Percentiles rank a stretch among this genome's conserved stretches.
These are phyloP conservation scores for Ogataea kodamae DNA, from an alignment of 805 yeast species.

Conservation along the genomic window DNA sequence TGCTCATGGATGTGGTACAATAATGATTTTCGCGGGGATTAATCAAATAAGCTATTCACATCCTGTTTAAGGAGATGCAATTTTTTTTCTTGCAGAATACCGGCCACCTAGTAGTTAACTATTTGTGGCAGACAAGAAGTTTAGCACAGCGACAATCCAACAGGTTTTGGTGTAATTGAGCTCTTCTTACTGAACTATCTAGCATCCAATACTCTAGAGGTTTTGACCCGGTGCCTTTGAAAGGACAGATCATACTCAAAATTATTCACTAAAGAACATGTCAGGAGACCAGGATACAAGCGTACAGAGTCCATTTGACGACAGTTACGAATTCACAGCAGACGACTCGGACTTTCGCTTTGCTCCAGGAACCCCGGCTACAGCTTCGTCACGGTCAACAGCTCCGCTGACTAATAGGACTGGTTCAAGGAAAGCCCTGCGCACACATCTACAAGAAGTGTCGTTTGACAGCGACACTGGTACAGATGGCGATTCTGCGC, in stretches of 20 bases:
- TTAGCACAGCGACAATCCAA: no score
- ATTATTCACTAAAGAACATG: no score
- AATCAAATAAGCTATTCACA: no score
- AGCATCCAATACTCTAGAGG: no score
- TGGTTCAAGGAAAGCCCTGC: conserved; percentile 8
- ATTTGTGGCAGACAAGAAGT: not conserved
- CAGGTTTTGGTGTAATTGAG: no score
- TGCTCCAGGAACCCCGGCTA: conserved; percentile 9
- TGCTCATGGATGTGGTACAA: no score
- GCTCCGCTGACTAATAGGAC: conserved; percentile 13
- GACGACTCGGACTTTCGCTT: conserved; percentile 11
- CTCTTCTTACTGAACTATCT: no score
- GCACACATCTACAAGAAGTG: conserved; percentile 4
- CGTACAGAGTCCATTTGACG: conserved; percentile 18
- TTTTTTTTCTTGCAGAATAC: conserved; percentile 8
- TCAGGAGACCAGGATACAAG: conserved; percentile 14
- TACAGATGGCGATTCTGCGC: conserved; percentile 10
- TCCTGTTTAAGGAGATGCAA: conserved; percentile 6
- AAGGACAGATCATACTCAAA: conserved; percentile 9
- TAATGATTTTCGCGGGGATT: no score
- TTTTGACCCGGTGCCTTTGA: no score
- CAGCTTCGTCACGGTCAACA: conserved; percentile 13
- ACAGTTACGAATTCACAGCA: conserved; percentile 16
- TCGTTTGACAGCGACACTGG: conserved; percentile 4
- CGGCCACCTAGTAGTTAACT: conserved; percentile 7